Base-by-base conservation (phyloP, 768 basidiomycete genomes). In the Naematelia aurantialba region DNA sequence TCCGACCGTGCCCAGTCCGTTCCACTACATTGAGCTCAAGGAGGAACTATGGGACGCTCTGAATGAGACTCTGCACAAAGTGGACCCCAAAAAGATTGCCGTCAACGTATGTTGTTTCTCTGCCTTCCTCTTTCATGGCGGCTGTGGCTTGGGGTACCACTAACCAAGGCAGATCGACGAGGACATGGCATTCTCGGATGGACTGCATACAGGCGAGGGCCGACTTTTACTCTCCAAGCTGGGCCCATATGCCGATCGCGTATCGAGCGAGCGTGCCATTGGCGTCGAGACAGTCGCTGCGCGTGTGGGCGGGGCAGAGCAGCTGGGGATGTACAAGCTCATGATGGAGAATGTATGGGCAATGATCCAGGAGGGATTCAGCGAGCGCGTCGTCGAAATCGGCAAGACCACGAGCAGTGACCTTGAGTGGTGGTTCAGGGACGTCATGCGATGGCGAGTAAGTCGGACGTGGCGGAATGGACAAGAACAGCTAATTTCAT, bases 271-370 rank as follows among this genome's bases (percentile, higher is more conserved):
- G 57, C 80, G 81, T 24, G 80, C 81, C 79, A 70, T 84, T 5
- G 80, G 77, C 5, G 74, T 83, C 11, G 82, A 84, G 71, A 81
- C 79, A 61, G 77, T 83, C 54, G 80, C 82, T 4, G 76, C 77
- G 3, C 76, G 80, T 50, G 78, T 81, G 0, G 71, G 66, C 4
- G 71, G 71, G 2, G 45, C 70, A 31, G 69, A 66, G 42, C 82
- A 83, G 70, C 64, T 82, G n/a, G 62, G 63, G 25, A 80, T 80
- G 57, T 84, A 83, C 68, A 72, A 69, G 5, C 73, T 77, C 48
- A 63, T 83, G 77, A 81, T 82, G 78, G 81, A 83, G 70, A 81
- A 70, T 27, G 77, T 79, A 2, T 83, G 83, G 82, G 81, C 82
- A 0, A 77, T 83, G 79, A 72, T 83, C 24, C 79, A 81, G 66